Percentiles rank a stretch among this genome's conserved stretches.
Conservation (phyloP, 306 rosid species). For the Arachis stenosperma region DNA sequence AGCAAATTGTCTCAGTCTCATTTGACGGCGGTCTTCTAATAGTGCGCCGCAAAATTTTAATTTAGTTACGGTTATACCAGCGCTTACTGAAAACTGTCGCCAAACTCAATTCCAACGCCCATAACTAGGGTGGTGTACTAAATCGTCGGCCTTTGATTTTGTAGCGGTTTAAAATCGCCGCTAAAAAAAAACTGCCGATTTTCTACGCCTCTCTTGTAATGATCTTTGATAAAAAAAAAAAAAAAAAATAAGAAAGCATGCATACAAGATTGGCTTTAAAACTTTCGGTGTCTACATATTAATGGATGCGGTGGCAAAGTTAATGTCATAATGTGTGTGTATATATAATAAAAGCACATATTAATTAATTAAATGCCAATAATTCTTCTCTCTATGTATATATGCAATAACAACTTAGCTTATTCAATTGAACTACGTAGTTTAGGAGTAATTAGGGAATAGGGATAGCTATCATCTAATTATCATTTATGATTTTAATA, state of each 20-base stretch:
- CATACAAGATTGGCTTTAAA: conserved; percentile 2
- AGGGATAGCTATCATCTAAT: not conserved
- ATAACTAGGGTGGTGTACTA: no score
- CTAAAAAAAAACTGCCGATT: no score
- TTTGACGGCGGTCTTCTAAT: no score
- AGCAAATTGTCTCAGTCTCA: no score
- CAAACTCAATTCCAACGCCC: no score
- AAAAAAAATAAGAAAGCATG: not conserved
- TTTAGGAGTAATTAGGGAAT: conserved; percentile 2
- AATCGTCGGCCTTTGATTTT: no score
- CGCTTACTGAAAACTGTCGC: no score
- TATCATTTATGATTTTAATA: not conserved
- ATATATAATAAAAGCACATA: not conserved
- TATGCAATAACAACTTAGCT: not conserved
- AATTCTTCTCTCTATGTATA: not conserved
- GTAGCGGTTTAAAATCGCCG: no score
- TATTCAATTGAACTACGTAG: not conserved
- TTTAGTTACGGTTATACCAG: no score
- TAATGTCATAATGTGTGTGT: not conserved
- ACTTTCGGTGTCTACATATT: conserved; percentile 23
- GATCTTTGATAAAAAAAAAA: no score
- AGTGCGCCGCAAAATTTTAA: no score
- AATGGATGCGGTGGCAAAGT: conserved; percentile 6
- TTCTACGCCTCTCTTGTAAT: no score
- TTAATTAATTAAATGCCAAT: not conserved